A percentile compares a stretch with the other conserved stretches of the same genome.
These are phyloP conservation scores for Debaryomyces coudertii DNA, from an alignment of 1,139 yeast species.

Conservation along the genomic window DNA sequence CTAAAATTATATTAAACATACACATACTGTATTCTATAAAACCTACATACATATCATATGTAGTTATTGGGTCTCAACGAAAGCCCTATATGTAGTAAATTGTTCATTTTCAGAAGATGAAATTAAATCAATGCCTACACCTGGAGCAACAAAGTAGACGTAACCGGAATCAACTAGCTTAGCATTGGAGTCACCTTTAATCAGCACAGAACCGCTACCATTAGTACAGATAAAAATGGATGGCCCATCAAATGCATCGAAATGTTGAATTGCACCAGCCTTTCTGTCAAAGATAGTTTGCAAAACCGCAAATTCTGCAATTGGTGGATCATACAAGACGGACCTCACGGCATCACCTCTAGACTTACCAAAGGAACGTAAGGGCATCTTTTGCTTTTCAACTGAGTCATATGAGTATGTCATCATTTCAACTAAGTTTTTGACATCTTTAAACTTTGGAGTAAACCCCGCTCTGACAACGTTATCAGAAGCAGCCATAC, in stretches of 20 bases:
- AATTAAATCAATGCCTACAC: slow-evolving; percentile 60
- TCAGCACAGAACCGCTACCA: slow-evolving; percentile 65
- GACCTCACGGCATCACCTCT: slow-evolving; percentile 65
- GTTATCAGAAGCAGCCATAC: slow-evolving; percentile 99
- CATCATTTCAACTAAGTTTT: slow-evolving; percentile 85
- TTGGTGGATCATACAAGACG: slow-evolving; percentile 89
- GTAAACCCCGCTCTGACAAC: slow-evolving; percentile 99
- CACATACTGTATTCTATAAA: background rate
- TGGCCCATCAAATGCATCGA: slow-evolving; percentile 78
- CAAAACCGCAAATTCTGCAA: slow-evolving; percentile 90
- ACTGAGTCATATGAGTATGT: slow-evolving; percentile 90
- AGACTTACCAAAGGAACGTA: slow-evolving; percentile 62
- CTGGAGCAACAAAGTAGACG: slow-evolving; percentile 86
- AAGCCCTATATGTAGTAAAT: slow-evolving; percentile 85
- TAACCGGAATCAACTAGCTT: slow-evolving; percentile 58
- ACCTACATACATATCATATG: background rate
- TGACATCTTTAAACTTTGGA: slow-evolving; percentile 95
- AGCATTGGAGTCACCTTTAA: slow-evolving; percentile 48
- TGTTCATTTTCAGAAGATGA: slow-evolving; percentile 50
- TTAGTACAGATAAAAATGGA: slow-evolving; percentile 82
- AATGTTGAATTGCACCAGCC: slow-evolving; percentile 40
- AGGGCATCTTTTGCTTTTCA: slow-evolving; percentile 88
- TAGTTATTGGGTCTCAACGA: slow-evolving; percentile 57
- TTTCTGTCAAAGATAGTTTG: slow-evolving; percentile 60
- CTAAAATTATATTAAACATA: background rate